Evolutionary conservation across 2,329 filamentous ascomycete genomes (phyloP).

Genomic region (Rhinocladiella similis): DNA sequence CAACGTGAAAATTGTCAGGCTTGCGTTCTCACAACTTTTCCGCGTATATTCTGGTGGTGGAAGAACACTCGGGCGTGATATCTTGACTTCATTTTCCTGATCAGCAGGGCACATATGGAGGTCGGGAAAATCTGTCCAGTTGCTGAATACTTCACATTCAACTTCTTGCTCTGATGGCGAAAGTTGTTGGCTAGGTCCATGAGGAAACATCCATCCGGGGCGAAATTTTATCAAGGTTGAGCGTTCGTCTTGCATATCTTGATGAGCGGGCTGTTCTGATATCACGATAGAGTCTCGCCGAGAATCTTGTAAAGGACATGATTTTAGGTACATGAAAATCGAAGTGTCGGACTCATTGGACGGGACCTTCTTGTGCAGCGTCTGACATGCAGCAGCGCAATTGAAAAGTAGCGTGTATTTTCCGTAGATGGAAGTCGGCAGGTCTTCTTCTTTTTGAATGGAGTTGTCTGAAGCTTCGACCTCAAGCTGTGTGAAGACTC

Average conservation of each 20-base stretch:
- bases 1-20: constrained; percentile 7
- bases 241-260: constrained; percentile 50
- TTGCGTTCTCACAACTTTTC: background rate
- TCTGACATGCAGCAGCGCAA: constrained; percentile 20
- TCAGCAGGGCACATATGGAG: constrained; percentile 2
- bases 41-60: no score
- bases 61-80: background rate
- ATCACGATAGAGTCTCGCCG: constrained; percentile 59
- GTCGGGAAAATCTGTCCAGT: constrained; percentile 6
- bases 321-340: constrained; percentile 61
- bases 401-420: constrained; percentile 13
- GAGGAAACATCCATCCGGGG: constrained; percentile 12
- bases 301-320: constrained; percentile 48
- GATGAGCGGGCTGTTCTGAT: constrained; percentile 38
- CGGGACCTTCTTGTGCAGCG: constrained; percentile 8
- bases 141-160: constrained; percentile 5
- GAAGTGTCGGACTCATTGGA: constrained; percentile 16
- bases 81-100: constrained; percentile 4
- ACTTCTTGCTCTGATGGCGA: constrained; percentile 2
- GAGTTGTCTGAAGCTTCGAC: background rate
- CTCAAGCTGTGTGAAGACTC: constrained; percentile 31
- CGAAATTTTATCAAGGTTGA: constrained; percentile 47
- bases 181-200: background rate
- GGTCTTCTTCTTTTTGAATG: background rate
- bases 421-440: constrained; percentile 5